Evolutionary conservation across 2,329 filamentous ascomycete species (phyloP).

Genomic region (Cytospora leucostoma): DNA sequence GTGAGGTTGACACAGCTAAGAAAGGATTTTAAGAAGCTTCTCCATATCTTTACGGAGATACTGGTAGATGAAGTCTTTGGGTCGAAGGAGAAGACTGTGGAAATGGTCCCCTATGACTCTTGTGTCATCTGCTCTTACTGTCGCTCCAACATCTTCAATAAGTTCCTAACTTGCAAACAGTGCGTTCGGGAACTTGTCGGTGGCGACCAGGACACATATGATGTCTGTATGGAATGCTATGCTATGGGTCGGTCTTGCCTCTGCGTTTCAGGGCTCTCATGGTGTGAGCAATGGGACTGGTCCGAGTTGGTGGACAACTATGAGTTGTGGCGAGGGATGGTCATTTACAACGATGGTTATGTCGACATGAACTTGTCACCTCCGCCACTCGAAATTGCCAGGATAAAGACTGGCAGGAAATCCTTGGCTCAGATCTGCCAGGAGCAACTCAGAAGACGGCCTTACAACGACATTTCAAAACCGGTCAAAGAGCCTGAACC

Average conservation of each 20-base stretch:
- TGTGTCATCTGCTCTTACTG: conserved; percentile 96
- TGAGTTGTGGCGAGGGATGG: conserved; percentile 77
- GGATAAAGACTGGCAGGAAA: conserved; percentile 68
- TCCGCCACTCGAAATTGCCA: conserved; percentile 69
- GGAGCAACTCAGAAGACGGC: conserved; percentile 76
- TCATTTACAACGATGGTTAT: conserved; percentile 72
- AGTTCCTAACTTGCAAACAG: conserved; percentile 87
- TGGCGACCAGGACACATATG: conserved; percentile 81
- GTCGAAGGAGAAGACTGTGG: conserved; percentile 68
- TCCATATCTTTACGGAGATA: conserved; percentile 75
- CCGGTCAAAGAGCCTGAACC: conserved; percentile 51
- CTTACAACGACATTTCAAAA: conserved; percentile 80
- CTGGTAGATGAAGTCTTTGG: conserved; percentile 85
- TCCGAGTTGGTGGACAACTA: conserved; percentile 74
- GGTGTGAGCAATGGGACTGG: conserved; percentile 95
- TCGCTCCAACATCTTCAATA: conserved; percentile 93
- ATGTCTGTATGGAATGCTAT: conserved; percentile 98
- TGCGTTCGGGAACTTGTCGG: conserved; percentile 70
- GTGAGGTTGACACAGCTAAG: conserved; percentile 64
- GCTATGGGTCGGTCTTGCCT: conserved; percentile 93
- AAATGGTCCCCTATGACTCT: conserved; percentile 81
- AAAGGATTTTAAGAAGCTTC: conserved; percentile 79
- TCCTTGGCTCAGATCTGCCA: conserved; percentile 92
- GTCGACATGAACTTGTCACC: conserved; percentile 67
- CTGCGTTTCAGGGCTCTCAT: conserved; percentile 81